phyloP scores from a whole-genome alignment of 2,329 filamentous ascomycete genomes.

The Fusarium pilosicola region DNA sequence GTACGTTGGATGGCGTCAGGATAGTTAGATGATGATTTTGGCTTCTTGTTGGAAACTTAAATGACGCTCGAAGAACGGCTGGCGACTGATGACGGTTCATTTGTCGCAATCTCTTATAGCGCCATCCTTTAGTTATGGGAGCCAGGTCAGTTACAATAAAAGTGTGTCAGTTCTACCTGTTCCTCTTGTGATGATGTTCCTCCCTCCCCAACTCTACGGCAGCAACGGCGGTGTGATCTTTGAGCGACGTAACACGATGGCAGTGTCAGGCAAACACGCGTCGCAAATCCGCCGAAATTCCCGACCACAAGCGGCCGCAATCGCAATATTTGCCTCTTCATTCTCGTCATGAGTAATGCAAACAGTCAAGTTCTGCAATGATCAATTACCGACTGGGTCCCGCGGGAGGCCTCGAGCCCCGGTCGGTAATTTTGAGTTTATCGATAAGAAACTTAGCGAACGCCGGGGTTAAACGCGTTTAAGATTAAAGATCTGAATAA shows the following conservation, averaged over 20 bases:
- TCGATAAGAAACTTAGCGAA: background rate
- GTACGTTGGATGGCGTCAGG: too few relatives aligned
- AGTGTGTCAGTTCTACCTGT: too few relatives aligned
- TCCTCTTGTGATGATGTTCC: too few relatives aligned
- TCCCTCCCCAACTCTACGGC: background rate
- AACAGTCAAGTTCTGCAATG: background rate
- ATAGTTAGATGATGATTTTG: too few relatives aligned
- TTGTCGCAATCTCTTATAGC: too few relatives aligned
- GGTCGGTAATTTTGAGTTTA: background rate
- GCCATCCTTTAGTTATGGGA: too few relatives aligned
- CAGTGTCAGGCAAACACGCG: background rate
- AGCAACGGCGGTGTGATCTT: background rate
- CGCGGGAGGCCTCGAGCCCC: background rate
- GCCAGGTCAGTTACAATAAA: too few relatives aligned
- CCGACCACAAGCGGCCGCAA: background rate
- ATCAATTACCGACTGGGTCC: background rate
- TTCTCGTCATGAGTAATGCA: background rate
- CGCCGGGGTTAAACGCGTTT: slow-evolving; percentile 1
- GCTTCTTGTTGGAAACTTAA: too few relatives aligned
- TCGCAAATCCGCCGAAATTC: background rate
- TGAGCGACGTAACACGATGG: background rate
- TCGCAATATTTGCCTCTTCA: background rate
- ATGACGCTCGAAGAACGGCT: too few relatives aligned
- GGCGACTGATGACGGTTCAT: too few relatives aligned
- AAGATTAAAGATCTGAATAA: slow-evolving; percentile 11